Evolutionary conservation across 495 filamentous ascomycete genomes (phyloP).

Genomic region (Aspergillus indologenus): DNA sequence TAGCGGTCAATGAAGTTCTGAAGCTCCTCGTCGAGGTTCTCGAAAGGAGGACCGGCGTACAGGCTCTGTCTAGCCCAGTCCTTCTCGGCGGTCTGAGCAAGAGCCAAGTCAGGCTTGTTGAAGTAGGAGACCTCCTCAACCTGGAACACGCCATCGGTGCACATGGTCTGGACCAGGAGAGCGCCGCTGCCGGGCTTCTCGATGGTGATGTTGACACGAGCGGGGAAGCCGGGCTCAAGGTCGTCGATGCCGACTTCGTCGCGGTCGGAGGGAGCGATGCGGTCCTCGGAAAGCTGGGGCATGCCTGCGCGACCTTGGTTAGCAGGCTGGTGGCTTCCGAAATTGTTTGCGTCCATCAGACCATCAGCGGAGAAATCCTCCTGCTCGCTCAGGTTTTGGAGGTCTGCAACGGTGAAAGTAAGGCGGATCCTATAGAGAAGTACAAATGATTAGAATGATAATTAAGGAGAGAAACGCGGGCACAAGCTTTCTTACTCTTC

Average conservation of each 20-base stretch:
- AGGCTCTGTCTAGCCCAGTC: conserved; percentile 68
- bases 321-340: conserved; percentile 53
- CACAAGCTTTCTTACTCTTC: conserved; percentile 64
- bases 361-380: conserved; percentile 45
- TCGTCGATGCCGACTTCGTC: conserved; percentile 47
- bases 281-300: conserved; percentile 56
- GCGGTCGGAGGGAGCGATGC: conserved; percentile 55
- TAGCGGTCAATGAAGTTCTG: conserved; percentile 89
- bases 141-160: conserved; percentile 80
- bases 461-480: background rate
- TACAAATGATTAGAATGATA: conserved; percentile 3
- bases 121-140: conserved; percentile 93
- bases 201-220: conserved; percentile 79
- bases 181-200: conserved; percentile 81
- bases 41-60: conserved; percentile 91
- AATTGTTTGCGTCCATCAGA: conserved; percentile 49
- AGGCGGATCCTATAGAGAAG: conserved; percentile 68
- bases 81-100: conserved; percentile 60
- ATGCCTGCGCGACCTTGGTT: conserved; percentile 52
- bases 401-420: conserved; percentile 88
- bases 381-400: conserved; percentile 68
- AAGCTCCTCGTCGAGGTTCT: conserved; percentile 92
- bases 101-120: conserved; percentile 66
- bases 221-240: conserved; percentile 65
- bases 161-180: conserved; percentile 79